Conservation (phyloP, 768 basidiomycete species). For the Lactarius psammicola region DNA sequence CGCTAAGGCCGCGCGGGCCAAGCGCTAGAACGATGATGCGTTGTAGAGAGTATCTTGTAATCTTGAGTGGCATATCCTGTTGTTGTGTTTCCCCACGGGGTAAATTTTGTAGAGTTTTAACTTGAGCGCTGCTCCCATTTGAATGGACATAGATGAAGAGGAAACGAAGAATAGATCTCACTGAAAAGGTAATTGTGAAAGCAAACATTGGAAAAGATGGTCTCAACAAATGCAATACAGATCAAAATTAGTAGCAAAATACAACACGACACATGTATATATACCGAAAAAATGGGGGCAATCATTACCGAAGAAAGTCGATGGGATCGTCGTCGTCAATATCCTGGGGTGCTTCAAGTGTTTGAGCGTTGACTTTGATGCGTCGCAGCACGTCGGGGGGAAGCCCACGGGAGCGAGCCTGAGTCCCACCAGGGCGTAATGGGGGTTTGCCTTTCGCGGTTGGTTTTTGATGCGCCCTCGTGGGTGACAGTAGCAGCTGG, state of each 20-base stretch:
- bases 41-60: not conserved
- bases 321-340: conserved; percentile 24
- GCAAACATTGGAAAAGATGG: not conserved
- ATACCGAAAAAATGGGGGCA: not conserved
- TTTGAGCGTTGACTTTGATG: conserved; percentile 9
- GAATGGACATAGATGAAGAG: not conserved
- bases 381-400: conserved; percentile 16
- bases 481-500: conserved; percentile 9
- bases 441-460: conserved; percentile 4
- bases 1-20: conserved; percentile 14
- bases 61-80: not conserved
- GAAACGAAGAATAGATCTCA: not conserved
- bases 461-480: not conserved
- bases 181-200: not conserved
- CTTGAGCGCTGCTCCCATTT: not conserved
- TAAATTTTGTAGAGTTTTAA: conserved; percentile 7
- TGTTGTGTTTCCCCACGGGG: conserved; percentile 1
- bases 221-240: not conserved
- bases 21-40: conserved; percentile 8
- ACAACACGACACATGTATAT: not conserved
- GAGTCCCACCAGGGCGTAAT: not conserved
- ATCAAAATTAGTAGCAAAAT: not conserved
- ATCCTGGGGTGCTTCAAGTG: not conserved
- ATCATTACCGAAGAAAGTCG: conserved; percentile 19
- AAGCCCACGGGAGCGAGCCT: conserved; percentile 4